Conservation (phyloP, 805 yeast genomes). For the Schwanniomyces sp. region DNA sequence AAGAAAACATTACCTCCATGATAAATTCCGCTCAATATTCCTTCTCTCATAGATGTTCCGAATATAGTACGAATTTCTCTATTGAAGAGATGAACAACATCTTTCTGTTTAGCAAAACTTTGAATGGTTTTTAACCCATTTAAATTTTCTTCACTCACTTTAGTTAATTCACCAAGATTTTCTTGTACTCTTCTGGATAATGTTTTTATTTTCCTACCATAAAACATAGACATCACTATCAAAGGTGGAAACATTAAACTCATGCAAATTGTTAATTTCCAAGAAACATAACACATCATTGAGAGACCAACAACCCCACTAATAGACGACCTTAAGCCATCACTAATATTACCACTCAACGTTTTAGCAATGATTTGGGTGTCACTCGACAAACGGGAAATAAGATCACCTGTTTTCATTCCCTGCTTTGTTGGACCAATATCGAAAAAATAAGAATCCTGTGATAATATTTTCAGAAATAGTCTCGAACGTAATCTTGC, state of each 20-base stretch:
- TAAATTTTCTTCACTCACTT: conserved; percentile 89
- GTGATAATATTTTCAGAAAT: conserved; percentile 72
- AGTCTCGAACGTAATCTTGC: conserved; percentile 79
- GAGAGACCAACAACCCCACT: conserved; percentile 84
- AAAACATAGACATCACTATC: conserved; percentile 72
- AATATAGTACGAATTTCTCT: conserved; percentile 65
- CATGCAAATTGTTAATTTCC: conserved; percentile 82
- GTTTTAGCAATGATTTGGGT: conserved; percentile 85
- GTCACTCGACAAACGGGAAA: conserved; percentile 84
- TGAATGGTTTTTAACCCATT: conserved; percentile 86
- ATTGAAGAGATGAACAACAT: conserved; percentile 75
- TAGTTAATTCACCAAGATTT: conserved; percentile 81
- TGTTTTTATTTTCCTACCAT: conserved; percentile 75
- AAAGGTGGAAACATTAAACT: conserved; percentile 80
- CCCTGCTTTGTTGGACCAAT: conserved; percentile 53
- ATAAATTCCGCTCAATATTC: conserved; percentile 71
- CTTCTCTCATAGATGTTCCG: conserved; percentile 75
- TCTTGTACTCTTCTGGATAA: conserved; percentile 78
- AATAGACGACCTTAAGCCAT: conserved; percentile 83
- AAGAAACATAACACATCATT: conserved; percentile 88
- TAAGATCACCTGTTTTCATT: conserved; percentile 84
- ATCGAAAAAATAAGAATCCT: conserved; percentile 88
- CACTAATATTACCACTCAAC: conserved; percentile 84
- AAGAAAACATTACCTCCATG: conserved; percentile 79
- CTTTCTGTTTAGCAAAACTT: conserved; percentile 80